A percentile compares a stretch with the other conserved stretches of the same genome.
Conservation (phyloP, 768 basidiomycete species). For the Boletales sp. region DNA sequence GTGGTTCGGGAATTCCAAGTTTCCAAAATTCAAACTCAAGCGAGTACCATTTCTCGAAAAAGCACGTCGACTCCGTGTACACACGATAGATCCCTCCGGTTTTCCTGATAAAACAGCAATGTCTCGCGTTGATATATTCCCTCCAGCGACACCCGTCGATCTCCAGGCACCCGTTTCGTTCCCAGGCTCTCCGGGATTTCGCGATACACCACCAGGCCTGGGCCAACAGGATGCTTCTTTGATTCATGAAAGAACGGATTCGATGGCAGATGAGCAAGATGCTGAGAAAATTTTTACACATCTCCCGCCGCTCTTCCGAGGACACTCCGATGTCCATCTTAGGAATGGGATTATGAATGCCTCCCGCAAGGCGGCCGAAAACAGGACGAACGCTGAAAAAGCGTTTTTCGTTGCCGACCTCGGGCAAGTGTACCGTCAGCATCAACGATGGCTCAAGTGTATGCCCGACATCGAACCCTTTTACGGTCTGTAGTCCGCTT, state of each 20-base stretch:
- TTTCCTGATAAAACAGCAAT: conserved; percentile 38
- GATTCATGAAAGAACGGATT: conserved; percentile 49
- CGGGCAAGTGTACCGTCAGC: conserved; percentile 79
- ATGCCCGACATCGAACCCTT: conserved; percentile 89
- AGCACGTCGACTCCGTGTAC: conserved; percentile 21
- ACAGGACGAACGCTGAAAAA: conserved; percentile 75
- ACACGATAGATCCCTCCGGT: conserved; percentile 19
- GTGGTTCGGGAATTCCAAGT: conserved; percentile 65
- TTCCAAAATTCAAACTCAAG: conserved; percentile 26
- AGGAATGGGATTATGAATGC: conserved; percentile 74
- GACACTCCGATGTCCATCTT: conserved; percentile 72
- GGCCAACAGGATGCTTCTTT: conserved; percentile 7
- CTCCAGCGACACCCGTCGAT: conserved; percentile 27
- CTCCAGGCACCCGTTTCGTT: conserved; percentile 28
- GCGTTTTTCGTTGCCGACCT: conserved; percentile 98
- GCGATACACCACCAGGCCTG: conserved; percentile 21
- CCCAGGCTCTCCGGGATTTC: conserved; percentile 21
- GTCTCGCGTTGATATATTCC: conserved; percentile 56
- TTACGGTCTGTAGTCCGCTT: conserved; percentile 62
- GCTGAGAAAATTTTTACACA: conserved; percentile 53
- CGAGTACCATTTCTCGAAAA: conserved; percentile 22
- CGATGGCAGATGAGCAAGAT: conserved; percentile 28
- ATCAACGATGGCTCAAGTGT: conserved; percentile 72
- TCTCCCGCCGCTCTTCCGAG: conserved; percentile 63
- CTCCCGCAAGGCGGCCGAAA: conserved; percentile 44